These are phyloP conservation scores for Metschnikowia kofuensis DNA, from an alignment of 805 yeast genomes.

Conservation along the genomic window DNA sequence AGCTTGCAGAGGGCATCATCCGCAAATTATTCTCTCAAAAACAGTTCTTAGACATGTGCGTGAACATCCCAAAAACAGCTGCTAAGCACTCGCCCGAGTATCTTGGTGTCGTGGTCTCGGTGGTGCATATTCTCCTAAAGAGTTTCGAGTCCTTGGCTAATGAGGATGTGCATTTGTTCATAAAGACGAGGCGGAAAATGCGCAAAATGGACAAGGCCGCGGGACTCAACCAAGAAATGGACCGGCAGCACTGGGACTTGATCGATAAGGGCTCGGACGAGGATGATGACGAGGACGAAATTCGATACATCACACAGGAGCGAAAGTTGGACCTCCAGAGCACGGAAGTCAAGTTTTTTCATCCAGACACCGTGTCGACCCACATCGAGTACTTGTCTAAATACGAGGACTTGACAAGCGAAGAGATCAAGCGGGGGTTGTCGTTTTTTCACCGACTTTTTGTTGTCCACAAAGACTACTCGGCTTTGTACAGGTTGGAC, in stretches of 20 bases:
- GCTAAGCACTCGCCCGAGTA: conserved; percentile 60
- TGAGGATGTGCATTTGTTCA: conserved; percentile 49
- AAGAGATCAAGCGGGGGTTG: conserved; percentile 59
- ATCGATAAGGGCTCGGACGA: conserved; percentile 24
- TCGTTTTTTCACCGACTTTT: conserved; percentile 71
- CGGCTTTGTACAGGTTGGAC: conserved; percentile 66
- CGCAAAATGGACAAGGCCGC: conserved; percentile 26
- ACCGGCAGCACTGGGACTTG: conserved; percentile 16
- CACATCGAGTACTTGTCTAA: conserved; percentile 61
- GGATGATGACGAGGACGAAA: conserved; percentile 27
- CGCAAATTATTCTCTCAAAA: conserved; percentile 70
- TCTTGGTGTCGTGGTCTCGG: conserved; percentile 57
- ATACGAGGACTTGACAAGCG: conserved; percentile 59
- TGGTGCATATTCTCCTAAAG: conserved; percentile 62
- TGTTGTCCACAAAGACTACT: conserved; percentile 54
- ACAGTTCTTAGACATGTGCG: conserved; percentile 52
- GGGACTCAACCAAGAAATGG: conserved; percentile 18
- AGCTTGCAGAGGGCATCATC: conserved; percentile 54
- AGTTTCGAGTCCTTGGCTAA: conserved; percentile 65
- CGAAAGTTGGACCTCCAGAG: conserved; percentile 44
- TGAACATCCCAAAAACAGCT: conserved; percentile 61
- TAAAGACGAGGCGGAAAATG: conserved; percentile 43
- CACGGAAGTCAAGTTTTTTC: conserved; percentile 46
- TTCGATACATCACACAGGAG: conserved; percentile 40
- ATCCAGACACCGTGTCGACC: conserved; percentile 60